Base-by-base conservation (phyloP, 768 basidiomycete genomes). In the Kwoniella botswanensis region DNA sequence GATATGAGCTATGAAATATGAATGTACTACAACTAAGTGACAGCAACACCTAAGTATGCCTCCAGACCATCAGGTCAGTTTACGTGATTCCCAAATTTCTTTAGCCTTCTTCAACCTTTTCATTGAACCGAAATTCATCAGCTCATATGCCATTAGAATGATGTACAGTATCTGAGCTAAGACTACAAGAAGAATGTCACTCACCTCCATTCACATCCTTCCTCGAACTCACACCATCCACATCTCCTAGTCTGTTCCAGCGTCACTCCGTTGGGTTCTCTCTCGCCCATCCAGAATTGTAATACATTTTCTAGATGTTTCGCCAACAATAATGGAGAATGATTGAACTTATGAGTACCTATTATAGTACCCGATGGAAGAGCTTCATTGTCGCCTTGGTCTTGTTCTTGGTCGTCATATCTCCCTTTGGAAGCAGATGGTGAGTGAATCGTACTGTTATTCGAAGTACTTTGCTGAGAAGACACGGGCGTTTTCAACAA, bases 181-280 rank as follows among this genome's bases (percentile, higher is more conserved):
- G 35, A 35, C 35, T 35, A 35, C 35, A 26, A n/a, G 15, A 65
- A 21, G 26, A 12, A 21, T 9, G 11, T 18, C 7, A 75, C 79
- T 71, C 53, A 80, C 78, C 92, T 86, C 93, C 93, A 94, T 84
- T 94, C 93, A 76, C 93, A 94, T 13, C 88, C 89, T 2, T 86
- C 84, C 42, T 84, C 83, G 78, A 93, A 94, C 83, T 93, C 92
- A 77, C 92, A 94, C 15, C 81, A 93, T 89, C 85, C 85, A 86
- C 93, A 93, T 61, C 93, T 86, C 66, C 86, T 76, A 3, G 89
- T 85, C 62, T 91, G 85, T 55, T 86, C 83, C 22, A 90, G 41
- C 2, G 86, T 86, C 0, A 94, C 94, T 1, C 94, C 94, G n/a
- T 83, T 81, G 0, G 93, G 88, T 41, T 86, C 84, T 52, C 93